Evolutionary conservation across 2,329 filamentous ascomycete species (phyloP).

Genomic region (Pestalotiopsis sp.): DNA sequence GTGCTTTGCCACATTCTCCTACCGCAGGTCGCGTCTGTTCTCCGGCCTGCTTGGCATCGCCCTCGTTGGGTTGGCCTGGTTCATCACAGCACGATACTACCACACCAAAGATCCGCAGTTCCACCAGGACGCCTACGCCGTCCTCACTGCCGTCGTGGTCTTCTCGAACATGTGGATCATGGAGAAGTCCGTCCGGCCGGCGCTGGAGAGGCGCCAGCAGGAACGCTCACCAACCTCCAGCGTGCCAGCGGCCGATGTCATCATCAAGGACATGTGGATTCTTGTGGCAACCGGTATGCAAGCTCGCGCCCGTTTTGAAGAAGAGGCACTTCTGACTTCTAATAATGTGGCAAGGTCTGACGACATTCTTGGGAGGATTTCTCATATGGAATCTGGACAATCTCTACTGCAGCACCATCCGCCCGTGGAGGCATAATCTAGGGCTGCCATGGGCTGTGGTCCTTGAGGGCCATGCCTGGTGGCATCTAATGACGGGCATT

Average conservation of each 20-base stretch:
- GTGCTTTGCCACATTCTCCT: slow-evolving; percentile 72
- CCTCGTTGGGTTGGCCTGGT: slow-evolving; percentile 59
- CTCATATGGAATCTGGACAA: slow-evolving; percentile 81
- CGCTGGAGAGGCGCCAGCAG: slow-evolving; percentile 46
- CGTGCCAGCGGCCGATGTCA: slow-evolving; percentile 30
- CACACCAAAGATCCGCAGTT: slow-evolving; percentile 81
- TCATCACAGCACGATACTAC: slow-evolving; percentile 77
- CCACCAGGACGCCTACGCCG: slow-evolving; percentile 78
- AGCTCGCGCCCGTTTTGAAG: background rate
- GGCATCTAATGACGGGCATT: slow-evolving; percentile 80
- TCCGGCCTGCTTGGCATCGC: slow-evolving; percentile 58
- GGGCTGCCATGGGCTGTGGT: slow-evolving; percentile 81
- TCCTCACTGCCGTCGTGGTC: slow-evolving; percentile 72
- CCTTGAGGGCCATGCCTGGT: slow-evolving; percentile 60
- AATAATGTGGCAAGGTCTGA: slow-evolving; percentile 51
- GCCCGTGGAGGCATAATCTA: slow-evolving; percentile 66
- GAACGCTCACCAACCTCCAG: slow-evolving; percentile 45
- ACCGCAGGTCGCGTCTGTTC: slow-evolving; percentile 57
- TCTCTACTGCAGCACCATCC: slow-evolving; percentile 68
- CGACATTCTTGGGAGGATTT: slow-evolving; percentile 75
- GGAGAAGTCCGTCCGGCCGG: slow-evolving; percentile 53
- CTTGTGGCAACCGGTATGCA: slow-evolving; percentile 62
- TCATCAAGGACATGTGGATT: slow-evolving; percentile 70
- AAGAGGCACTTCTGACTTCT: background rate
- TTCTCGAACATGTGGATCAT: slow-evolving; percentile 78